phyloP scores from a whole-genome alignment of 108 stramenopile species.

The Skeletonema potamos region DNA sequence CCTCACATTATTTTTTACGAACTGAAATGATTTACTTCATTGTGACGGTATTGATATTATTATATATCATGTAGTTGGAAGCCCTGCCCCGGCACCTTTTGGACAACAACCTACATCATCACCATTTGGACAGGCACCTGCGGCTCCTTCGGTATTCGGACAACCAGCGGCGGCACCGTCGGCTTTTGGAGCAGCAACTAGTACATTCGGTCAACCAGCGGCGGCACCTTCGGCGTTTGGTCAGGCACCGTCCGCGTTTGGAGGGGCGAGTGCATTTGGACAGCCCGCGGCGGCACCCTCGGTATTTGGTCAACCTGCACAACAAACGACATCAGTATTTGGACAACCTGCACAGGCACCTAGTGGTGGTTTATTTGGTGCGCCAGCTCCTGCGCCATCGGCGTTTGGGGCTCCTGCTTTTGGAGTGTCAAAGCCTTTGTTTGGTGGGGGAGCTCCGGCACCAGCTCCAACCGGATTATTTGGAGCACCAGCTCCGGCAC shows the following conservation, averaged over 20 bases:
- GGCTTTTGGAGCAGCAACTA: constrained; percentile 39
- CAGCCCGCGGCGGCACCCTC: constrained; percentile 27
- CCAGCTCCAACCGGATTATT: constrained; percentile 36
- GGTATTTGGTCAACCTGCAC: not conserved
- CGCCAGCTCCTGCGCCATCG: constrained; percentile 44
- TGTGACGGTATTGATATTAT: not conserved
- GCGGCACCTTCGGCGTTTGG: constrained; percentile 44
- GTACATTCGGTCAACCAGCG: constrained; percentile 42
- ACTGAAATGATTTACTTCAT: not conserved
- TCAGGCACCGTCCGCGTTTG: constrained; percentile 26
- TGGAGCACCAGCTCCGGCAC: constrained; percentile 28
- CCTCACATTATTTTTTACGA: not conserved
- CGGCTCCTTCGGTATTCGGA: constrained; percentile 14
- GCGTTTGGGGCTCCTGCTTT: constrained; percentile 58
- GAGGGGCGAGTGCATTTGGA: constrained; percentile 13
- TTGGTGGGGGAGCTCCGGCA: constrained; percentile 30
- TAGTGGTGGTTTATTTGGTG: constrained; percentile 49
- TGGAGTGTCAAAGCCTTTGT: constrained; percentile 51
- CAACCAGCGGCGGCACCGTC: constrained; percentile 51
- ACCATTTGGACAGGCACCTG: constrained; percentile 13
- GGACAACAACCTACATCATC: constrained; percentile 6
- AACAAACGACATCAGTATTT: not conserved
- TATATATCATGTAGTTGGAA: constrained; percentile 11
- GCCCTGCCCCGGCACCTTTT: constrained; percentile 35
- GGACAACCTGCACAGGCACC: constrained; percentile 17